Conservation (phyloP, 148 eudicot species). For the Arbutus unedo region DNA sequence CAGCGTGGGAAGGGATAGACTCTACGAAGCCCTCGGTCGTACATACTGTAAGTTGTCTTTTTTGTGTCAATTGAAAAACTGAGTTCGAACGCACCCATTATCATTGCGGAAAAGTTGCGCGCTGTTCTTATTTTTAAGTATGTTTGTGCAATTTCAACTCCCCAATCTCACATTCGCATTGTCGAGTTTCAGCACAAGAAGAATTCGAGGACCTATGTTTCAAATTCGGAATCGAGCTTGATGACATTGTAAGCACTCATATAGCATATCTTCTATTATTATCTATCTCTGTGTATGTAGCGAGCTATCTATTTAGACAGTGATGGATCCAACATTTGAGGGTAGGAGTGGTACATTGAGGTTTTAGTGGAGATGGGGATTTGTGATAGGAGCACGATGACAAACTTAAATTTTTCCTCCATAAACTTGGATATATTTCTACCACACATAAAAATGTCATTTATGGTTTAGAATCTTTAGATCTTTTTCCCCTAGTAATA, state of each 20-base stretch:
- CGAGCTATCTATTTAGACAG: background rate
- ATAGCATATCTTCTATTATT: background rate
- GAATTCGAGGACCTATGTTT: conserved; percentile 85
- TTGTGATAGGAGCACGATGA: too few relatives aligned
- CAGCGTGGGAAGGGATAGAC: conserved; percentile 75
- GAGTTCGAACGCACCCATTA: background rate
- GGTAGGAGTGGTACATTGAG: background rate
- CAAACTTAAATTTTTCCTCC: too few relatives aligned
- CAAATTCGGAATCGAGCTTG: conserved; percentile 93
- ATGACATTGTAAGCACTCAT: conserved; percentile 63
- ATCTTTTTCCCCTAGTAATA: too few relatives aligned
- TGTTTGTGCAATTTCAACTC: background rate
- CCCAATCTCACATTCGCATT: background rate
- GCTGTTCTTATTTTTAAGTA: background rate
- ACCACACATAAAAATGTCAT: background rate
- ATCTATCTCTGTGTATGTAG: background rate
- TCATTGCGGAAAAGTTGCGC: background rate
- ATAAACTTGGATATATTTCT: background rate
- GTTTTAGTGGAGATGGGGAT: too few relatives aligned
- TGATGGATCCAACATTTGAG: background rate
- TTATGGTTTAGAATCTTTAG: background rate
- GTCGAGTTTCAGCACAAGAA: conserved; percentile 39
- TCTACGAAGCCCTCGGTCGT: conserved; percentile 53
- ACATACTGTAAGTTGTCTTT: conserved; percentile 36
- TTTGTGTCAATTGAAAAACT: background rate